These are phyloP conservation scores for Acorus calamus DNA, from an alignment of 106 monocot genomes.

Conservation along the genomic window DNA sequence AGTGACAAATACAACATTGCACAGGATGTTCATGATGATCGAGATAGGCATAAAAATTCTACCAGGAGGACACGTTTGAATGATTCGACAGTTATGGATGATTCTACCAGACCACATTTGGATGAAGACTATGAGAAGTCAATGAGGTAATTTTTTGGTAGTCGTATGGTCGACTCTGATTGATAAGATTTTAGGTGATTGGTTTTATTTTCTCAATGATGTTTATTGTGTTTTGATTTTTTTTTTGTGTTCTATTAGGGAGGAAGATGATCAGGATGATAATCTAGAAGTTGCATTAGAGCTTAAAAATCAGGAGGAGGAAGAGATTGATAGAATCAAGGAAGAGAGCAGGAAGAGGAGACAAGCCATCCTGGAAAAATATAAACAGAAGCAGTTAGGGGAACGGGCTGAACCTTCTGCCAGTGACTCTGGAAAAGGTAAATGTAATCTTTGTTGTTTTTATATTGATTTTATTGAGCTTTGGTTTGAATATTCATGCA, in stretches of 20 bases:
- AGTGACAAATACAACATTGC: no score
- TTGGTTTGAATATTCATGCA: not conserved
- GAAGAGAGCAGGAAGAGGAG: slow-evolving; percentile 85
- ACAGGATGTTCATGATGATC: no score
- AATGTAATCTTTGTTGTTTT: not conserved
- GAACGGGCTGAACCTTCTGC: slow-evolving; percentile 20
- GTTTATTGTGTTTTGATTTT: not conserved
- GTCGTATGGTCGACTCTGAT: not conserved
- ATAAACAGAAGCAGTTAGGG: slow-evolving; percentile 31
- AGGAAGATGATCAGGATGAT: slow-evolving; percentile 77
- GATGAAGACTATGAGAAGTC: slow-evolving; percentile 28
- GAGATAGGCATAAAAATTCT: slow-evolving; percentile 32
- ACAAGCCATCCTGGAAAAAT: slow-evolving; percentile 73
- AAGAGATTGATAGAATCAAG: slow-evolving; percentile 84
- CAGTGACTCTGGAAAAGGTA: slow-evolving; percentile 39
- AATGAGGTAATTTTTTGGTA: slow-evolving; percentile 22
- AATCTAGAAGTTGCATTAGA: slow-evolving; percentile 69
- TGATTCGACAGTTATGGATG: slow-evolving; percentile 19
- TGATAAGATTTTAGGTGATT: not conserved
- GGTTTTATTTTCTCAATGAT: not conserved
- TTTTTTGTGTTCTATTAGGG: slow-evolving; percentile 30
- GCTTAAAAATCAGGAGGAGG: slow-evolving; percentile 73
- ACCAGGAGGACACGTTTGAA: slow-evolving; percentile 24
- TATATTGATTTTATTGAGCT: not conserved
- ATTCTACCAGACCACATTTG: slow-evolving; percentile 8